Percentiles rank a stretch among this genome's conserved stretches.
phyloP scores from a whole-genome alignment of 306 rosid species.

The Mimosa pudica region DNA sequence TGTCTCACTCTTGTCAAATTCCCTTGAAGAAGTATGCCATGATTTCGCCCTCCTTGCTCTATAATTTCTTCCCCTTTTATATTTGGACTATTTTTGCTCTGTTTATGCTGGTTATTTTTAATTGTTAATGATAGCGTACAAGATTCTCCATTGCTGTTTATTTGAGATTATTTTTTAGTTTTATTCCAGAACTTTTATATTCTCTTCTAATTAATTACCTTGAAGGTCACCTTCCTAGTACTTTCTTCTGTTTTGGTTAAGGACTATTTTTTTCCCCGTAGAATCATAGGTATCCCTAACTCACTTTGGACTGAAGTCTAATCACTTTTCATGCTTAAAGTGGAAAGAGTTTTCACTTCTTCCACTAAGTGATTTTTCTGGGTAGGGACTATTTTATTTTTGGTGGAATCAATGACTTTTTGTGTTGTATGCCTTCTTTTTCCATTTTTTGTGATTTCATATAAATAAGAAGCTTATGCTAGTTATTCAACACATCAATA shows the following conservation, averaged over 20 bases:
- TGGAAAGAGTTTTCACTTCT: too few species aligned
- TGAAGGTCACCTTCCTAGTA: background rate
- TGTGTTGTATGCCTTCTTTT: background rate
- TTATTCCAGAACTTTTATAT: slow-evolving; percentile 3
- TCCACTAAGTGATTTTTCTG: too few species aligned
- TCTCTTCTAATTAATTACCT: background rate
- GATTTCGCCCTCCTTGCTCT: background rate
- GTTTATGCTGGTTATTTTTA: background rate
- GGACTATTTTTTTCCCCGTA: background rate
- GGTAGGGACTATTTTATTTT: too few species aligned
- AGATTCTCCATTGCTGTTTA: background rate
- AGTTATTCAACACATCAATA: too few species aligned
- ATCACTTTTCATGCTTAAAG: too few species aligned
- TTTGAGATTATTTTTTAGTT: background rate
- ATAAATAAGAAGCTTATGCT: slow-evolving; percentile 6
- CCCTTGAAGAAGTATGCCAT: slow-evolving; percentile 62
- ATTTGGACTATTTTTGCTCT: background rate
- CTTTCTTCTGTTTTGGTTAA: background rate
- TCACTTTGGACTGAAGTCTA: too few species aligned
- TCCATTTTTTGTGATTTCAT: background rate
- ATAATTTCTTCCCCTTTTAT: slow-evolving; percentile 3
- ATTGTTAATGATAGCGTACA: slow-evolving; percentile 6
- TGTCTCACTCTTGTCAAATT: slow-evolving; percentile 58
- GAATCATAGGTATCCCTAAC: too few species aligned
- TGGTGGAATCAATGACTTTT: background rate